These are phyloP conservation scores for Prunus mume DNA, from an alignment of 306 rosid species.

Conservation along the genomic window DNA sequence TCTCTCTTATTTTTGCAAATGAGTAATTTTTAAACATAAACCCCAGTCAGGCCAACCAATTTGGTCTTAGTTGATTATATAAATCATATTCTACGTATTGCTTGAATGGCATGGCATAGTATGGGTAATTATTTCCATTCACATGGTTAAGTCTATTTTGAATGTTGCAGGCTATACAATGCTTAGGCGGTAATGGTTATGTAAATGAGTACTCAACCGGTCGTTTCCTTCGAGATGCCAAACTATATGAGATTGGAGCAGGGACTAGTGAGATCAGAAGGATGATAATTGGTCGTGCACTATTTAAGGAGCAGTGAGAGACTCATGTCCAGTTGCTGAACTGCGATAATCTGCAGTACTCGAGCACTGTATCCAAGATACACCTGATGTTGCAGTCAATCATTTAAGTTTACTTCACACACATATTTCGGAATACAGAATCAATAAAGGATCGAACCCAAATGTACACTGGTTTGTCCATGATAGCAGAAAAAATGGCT, in stretches of 20 bases:
- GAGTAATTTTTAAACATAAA: neutral
- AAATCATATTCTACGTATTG: neutral
- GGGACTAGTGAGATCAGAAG: conserved; percentile 94
- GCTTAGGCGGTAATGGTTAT: conserved; percentile 95
- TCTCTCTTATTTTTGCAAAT: neutral
- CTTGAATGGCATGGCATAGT: neutral
- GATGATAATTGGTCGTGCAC: conserved; percentile 88
- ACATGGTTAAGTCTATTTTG: neutral
- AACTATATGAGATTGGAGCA: conserved; percentile 85
- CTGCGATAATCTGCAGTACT: neutral
- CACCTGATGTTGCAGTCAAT: neutral
- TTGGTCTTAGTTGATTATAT: neutral
- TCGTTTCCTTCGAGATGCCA: conserved; percentile 85
- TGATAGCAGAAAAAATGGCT: neutral
- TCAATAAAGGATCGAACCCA: neutral
- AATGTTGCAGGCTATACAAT: conserved; percentile 71
- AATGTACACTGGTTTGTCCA: neutral
- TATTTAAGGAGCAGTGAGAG: conserved; percentile 66
- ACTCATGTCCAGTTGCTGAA: neutral
- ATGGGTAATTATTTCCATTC: neutral
- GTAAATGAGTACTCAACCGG: conserved; percentile 88
- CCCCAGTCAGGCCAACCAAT: neutral
- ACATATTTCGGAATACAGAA: neutral
- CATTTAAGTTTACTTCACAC: conserved; percentile 2
- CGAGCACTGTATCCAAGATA: neutral